Evolutionary conservation across 306 rosid genomes (phyloP).

Genomic region (Prinsepia uniflora): DNA sequence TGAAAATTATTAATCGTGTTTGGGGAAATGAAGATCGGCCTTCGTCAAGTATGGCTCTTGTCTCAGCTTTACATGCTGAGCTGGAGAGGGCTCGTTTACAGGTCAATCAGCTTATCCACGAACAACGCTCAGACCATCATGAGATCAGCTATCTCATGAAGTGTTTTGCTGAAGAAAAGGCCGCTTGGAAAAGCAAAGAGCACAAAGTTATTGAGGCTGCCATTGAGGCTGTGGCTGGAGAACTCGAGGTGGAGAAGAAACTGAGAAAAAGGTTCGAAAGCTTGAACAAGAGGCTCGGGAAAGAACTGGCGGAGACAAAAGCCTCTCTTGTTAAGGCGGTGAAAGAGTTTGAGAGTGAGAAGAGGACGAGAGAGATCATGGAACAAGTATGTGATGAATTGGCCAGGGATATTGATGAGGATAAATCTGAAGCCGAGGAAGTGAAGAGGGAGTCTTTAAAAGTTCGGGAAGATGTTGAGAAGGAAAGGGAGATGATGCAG

Average conservation of each 20-base stretch:
- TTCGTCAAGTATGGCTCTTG: constrained; percentile 84
- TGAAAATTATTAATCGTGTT: constrained; percentile 84
- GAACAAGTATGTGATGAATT: constrained; percentile 82
- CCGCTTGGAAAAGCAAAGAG: constrained; percentile 86
- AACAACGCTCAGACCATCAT: constrained; percentile 70
- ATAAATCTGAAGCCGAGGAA: constrained; percentile 56
- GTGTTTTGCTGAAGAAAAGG: constrained; percentile 92
- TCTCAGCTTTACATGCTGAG: constrained; percentile 89
- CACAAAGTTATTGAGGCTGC: constrained; percentile 87
- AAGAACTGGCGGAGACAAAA: constrained; percentile 88
- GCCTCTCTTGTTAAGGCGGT: constrained; percentile 69
- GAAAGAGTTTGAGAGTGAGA: constrained; percentile 88
- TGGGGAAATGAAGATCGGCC: constrained; percentile 91
- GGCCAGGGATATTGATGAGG: constrained; percentile 67
- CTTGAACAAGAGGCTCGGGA: constrained; percentile 91
- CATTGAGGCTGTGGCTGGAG: constrained; percentile 87
- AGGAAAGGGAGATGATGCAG: constrained; percentile 77
- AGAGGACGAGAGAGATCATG: constrained; percentile 87
- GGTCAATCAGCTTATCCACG: constrained; percentile 90
- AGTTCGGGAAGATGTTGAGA: constrained; percentile 58
- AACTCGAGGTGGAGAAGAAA: constrained; percentile 86
- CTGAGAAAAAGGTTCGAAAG: constrained; percentile 80
- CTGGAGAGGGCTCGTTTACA: constrained; percentile 89
- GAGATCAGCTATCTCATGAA: constrained; percentile 80
- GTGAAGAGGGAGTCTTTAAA: constrained; percentile 50